Percentiles rank a stretch among this genome's conserved stretches.
These are phyloP conservation scores for Colletotrichum cordylinicola DNA, from an alignment of 2,329 filamentous ascomycete species.

Conservation along the genomic window DNA sequence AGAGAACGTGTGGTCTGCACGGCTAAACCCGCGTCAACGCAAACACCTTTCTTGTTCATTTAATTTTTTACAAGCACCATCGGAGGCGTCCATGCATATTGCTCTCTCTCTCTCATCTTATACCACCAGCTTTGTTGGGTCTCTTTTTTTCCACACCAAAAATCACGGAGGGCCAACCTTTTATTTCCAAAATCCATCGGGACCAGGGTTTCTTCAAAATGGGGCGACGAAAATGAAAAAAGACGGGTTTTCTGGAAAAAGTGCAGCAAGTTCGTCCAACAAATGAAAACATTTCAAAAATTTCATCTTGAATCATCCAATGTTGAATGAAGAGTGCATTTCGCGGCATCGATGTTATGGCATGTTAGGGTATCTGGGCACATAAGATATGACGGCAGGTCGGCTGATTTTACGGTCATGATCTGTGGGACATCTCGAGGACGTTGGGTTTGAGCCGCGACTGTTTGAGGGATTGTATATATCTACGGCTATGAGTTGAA, in stretches of 20 bases:
- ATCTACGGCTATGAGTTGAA: too few species aligned
- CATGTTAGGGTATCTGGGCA: not conserved
- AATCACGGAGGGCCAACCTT: not conserved
- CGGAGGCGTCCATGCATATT: slow-evolving; percentile 21
- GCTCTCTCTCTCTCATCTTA: slow-evolving; percentile 21
- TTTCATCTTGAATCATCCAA: not conserved
- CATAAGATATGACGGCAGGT: not conserved
- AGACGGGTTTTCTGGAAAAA: not conserved
- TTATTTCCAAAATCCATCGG: slow-evolving; percentile 2
- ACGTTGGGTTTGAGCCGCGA: too few species aligned
- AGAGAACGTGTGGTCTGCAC: slow-evolving; percentile 59
- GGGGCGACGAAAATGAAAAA: not conserved
- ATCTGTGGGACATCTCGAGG: too few species aligned
- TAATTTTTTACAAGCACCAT: slow-evolving; percentile 9
- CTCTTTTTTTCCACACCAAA: not conserved
- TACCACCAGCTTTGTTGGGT: slow-evolving; percentile 19
- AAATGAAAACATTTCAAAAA: not conserved
- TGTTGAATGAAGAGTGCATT: not conserved
- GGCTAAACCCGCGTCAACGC: not conserved
- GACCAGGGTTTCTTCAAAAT: slow-evolving; percentile 9
- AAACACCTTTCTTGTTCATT: slow-evolving; percentile 10
- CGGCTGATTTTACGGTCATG: not conserved
- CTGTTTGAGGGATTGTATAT: too few species aligned
- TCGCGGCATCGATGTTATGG: not conserved
- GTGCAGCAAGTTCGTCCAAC: not conserved